These are phyloP conservation scores for Solanum etuberosum DNA, from an alignment of 257 asterid species.

Conservation along the genomic window DNA sequence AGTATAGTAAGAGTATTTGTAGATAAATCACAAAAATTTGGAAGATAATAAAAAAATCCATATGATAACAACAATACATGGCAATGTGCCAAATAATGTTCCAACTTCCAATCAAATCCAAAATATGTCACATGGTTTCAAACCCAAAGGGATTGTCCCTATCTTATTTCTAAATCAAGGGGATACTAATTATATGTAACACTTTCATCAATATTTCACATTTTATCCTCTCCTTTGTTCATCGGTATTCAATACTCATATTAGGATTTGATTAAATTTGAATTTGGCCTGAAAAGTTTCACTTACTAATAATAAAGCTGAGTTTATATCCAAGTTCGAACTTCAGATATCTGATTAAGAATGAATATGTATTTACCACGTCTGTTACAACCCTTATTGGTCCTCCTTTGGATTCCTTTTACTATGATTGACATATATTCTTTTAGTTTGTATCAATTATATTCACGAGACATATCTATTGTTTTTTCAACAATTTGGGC, in stretches of 20 bases:
- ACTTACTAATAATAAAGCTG: neutral
- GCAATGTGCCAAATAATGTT: conserved; percentile 7
- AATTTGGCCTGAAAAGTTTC: neutral
- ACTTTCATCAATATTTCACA: neutral
- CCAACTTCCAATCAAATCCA: conserved; percentile 8
- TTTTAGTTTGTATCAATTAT: neutral
- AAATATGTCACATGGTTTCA: conserved; percentile 33
- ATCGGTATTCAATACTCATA: neutral
- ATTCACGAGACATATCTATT: neutral
- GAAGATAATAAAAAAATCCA: neutral
- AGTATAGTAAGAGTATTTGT: neutral
- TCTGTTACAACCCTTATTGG: neutral
- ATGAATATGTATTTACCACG: accelerated
- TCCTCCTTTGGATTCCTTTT: neutral
- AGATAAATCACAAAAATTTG: neutral
- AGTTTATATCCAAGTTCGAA: accelerated
- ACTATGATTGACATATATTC: neutral
- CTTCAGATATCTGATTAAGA: accelerated
- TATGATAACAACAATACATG: conserved; percentile 19
- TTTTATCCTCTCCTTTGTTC: neutral
- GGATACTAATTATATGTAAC: neutral
- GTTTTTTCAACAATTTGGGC: neutral
- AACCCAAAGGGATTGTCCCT: neutral
- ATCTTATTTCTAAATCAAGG: neutral
- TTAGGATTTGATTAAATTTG: accelerated